Conservation (phyloP, 805 yeast genomes). For the Sugiyamaella smithiae region DNA sequence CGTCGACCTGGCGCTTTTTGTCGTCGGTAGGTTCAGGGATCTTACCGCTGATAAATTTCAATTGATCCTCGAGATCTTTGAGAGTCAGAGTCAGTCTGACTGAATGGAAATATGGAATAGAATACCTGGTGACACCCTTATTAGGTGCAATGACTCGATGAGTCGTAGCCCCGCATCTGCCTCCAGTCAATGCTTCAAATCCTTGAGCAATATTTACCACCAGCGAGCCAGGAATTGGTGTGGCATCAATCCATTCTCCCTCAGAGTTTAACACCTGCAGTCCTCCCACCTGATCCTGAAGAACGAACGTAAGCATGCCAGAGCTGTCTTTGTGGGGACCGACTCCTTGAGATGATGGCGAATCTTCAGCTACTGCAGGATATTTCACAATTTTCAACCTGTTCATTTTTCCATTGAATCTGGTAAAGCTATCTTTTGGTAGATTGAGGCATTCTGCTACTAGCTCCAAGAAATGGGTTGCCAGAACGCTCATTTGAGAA, state of each 20-base stretch:
- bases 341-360: slow-evolving; percentile 44
- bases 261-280: slow-evolving; percentile 54
- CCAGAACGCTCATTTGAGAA: slow-evolving; percentile 44
- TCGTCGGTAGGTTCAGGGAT: slow-evolving; percentile 31
- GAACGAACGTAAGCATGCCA: slow-evolving; percentile 57
- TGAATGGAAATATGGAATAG: slow-evolving; percentile 49
- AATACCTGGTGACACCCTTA: slow-evolving; percentile 34
- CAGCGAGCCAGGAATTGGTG: slow-evolving; percentile 46
- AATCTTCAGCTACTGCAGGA: slow-evolving; percentile 41
- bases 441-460: slow-evolving; percentile 58
- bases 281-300: slow-evolving; percentile 53
- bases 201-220: slow-evolving; percentile 63
- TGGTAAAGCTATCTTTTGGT: slow-evolving; percentile 42
- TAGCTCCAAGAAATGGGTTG: slow-evolving; percentile 43
- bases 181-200: slow-evolving; percentile 56
- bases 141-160: slow-evolving; percentile 51
- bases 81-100: slow-evolving; percentile 35
- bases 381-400: slow-evolving; percentile 59
- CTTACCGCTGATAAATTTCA: slow-evolving; percentile 25
- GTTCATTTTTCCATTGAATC: slow-evolving; percentile 49
- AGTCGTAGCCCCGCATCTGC: slow-evolving; percentile 58
- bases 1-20: slow-evolving; percentile 29
- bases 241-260: slow-evolving; percentile 57
- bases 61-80: slow-evolving; percentile 29
- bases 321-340: slow-evolving; percentile 66